Percentiles rank a stretch among this genome's conserved stretches.
Evolutionary conservation across 345 rosid species (phyloP).

Genomic region (Cardamine resedifolia): DNA sequence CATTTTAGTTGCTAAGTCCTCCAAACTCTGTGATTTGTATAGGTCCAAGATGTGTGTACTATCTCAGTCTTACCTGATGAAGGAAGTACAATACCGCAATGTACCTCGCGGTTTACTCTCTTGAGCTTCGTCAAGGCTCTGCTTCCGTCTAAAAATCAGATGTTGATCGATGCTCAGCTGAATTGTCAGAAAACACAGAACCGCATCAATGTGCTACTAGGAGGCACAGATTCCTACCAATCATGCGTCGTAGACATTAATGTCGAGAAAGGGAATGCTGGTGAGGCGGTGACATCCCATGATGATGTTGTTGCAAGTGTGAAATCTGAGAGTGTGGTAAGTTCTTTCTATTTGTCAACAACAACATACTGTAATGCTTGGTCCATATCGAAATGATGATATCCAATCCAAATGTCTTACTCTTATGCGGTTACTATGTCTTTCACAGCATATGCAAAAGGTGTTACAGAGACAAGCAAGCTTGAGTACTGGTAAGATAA

Average conservation of each 20-base stretch:
- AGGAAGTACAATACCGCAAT: constrained; percentile 43
- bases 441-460: constrained; percentile 59
- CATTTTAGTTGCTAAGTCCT: constrained; percentile 42
- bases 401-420: background rate
- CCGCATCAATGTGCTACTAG: constrained; percentile 58
- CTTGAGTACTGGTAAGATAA: constrained; percentile 54
- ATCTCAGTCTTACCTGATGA: constrained; percentile 67
- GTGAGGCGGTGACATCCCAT: constrained; percentile 41
- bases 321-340: constrained; percentile 53
- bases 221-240: constrained; percentile 54
- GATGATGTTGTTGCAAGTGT: constrained; percentile 47
- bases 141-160: constrained; percentile 54
- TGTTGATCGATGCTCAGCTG: constrained; percentile 50
- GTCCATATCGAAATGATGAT: constrained; percentile 14
- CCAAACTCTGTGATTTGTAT: constrained; percentile 19
- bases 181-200: constrained; percentile 52
- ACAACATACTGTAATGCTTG: background rate
- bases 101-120: constrained; percentile 50
- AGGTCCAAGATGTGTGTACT: constrained; percentile 67
- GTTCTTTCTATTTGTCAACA: constrained; percentile 25
- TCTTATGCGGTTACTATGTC: constrained; percentile 8
- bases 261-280: constrained; percentile 52
- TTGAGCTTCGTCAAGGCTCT: constrained; percentile 68
- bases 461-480: constrained; percentile 83
- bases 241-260: constrained; percentile 69